Evolutionary conservation across 306 rosid genomes (phyloP), one percentile per base, ranked within the genome.

Genomic region (Nissolia schottii): DNA sequence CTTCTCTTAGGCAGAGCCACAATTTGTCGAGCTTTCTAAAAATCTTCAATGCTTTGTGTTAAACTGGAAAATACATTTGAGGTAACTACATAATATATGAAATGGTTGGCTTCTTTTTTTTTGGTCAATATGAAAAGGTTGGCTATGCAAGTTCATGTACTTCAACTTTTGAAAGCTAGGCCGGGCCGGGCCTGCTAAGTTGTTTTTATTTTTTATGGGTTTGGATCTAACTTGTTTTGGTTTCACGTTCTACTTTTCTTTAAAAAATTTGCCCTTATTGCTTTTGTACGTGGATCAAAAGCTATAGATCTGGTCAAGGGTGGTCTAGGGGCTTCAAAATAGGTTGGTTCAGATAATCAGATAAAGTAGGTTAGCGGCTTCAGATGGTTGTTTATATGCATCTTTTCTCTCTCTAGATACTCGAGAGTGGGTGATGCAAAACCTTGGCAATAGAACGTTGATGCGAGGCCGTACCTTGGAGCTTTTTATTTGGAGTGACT

Each of bases 1-100:
- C 18, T 22, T 37, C 19, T 62, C 31, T 5, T 18, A 12, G 18
- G 20, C 14, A 22, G 34, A 48, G 10, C 2, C 18, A 15, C 12
- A 20, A 82, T 84, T 70, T 64, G 89, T 61, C 82, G 91, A 86
- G 16, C 34, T 82, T 43, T 20, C 85, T 4, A 5, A 15, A 63
- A 23, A 56, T 38, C 45, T 4, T 48, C 1, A 18, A n/a, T 27
- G 55, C 14, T 31, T 54, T 24, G 58, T n/a, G 40, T 35, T 40
- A 50, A 35, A 15, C 28, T 62, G 23, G 32, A n/a, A n/a, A 40
- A 18, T 71, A 29, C 40, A 27, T 79, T 9, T 65, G 74, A 65
- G 56, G 67, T 38, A 6, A 38, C 29, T 12, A 15, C 28, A 6
- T n/a, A n/a, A n/a, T n/a, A n/a, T 64, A 45, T 32, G 28, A 15